phyloP scores from a whole-genome alignment of 2,329 filamentous ascomycete species.

The Paraconiothyrium brasiliense region DNA sequence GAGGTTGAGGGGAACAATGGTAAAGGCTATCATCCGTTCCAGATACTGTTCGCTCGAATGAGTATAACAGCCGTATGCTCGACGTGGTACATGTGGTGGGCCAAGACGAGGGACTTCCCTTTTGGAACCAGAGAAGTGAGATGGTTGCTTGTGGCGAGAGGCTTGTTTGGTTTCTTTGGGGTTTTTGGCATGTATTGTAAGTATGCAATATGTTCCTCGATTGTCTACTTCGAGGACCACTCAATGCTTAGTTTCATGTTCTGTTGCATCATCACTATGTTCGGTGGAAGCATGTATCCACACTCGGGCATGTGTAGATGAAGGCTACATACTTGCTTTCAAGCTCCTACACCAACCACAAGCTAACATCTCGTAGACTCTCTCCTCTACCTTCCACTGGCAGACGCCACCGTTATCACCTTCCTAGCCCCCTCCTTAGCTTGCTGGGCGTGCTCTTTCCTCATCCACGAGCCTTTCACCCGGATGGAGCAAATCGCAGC shows the following conservation, averaged over 20 bases:
- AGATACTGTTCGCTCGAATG: constrained; percentile 83
- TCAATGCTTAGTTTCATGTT: constrained; percentile 7
- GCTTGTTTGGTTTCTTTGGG: constrained; percentile 77
- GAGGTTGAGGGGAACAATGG: constrained; percentile 73
- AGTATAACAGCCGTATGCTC: constrained; percentile 74
- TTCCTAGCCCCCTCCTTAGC: constrained; percentile 83
- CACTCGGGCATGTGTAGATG: not conserved
- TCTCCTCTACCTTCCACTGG: constrained; percentile 80
- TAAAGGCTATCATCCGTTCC: constrained; percentile 77
- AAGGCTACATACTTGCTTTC: constrained; percentile 11
- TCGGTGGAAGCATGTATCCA: constrained; percentile 24
- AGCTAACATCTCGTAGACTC: constrained; percentile 57
- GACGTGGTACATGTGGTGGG: constrained; percentile 77
- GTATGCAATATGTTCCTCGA: constrained; percentile 24
- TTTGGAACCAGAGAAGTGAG: constrained; percentile 74
- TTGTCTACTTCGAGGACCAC: not conserved
- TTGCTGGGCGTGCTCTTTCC: constrained; percentile 80
- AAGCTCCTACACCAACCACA: constrained; percentile 27
- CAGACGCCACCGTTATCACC: constrained; percentile 88
- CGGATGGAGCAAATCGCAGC: constrained; percentile 79
- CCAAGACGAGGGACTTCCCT: constrained; percentile 72
- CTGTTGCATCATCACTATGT: constrained; percentile 8
- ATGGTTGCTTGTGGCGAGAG: constrained; percentile 72
- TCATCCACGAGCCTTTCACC: constrained; percentile 81
- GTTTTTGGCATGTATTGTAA: constrained; percentile 77